Evolutionary conservation across 1,139 yeast genomes (phyloP).

Genomic region (Geotrichum citri-aurantii): DNA sequence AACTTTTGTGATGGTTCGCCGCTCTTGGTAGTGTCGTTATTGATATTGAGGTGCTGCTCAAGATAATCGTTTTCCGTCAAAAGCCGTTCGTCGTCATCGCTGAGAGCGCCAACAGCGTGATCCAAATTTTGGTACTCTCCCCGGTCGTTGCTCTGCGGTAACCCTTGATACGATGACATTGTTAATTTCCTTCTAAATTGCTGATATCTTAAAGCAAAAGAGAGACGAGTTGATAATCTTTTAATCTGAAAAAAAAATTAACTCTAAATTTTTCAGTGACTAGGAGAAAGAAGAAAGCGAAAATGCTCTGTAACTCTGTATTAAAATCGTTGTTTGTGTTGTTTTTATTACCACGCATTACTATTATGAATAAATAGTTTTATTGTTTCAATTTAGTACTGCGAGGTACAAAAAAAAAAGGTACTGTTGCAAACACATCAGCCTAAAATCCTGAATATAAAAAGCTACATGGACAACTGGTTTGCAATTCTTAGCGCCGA

Average conservation of each 20-base stretch:
- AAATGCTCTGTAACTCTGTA: not conserved
- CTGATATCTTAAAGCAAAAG: not conserved
- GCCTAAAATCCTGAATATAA: not conserved
- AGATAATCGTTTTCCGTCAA: constrained; percentile 2
- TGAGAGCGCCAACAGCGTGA: not conserved
- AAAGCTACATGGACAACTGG: too few relatives aligned
- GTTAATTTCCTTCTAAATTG: not conserved
- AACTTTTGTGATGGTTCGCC: constrained; percentile 8
- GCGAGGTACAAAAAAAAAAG: not conserved
- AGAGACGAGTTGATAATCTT: not conserved
- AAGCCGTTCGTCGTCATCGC: not conserved
- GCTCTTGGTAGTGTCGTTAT: not conserved
- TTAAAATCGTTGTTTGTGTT: too few relatives aligned
- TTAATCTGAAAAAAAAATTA: not conserved
- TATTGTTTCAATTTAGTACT: not conserved
- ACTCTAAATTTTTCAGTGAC: not conserved
- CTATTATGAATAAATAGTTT: not conserved
- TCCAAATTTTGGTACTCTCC: constrained; percentile 4
- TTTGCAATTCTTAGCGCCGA: not conserved
- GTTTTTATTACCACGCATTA: too few relatives aligned
- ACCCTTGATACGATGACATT: constrained; percentile 13
- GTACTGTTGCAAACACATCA: not conserved
- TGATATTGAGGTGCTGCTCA: not conserved
- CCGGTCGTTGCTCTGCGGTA: constrained; percentile 7
- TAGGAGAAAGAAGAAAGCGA: not conserved